Conservation (phyloP, 1,139 yeast species). For the Hanseniaspora uvarum region DNA sequence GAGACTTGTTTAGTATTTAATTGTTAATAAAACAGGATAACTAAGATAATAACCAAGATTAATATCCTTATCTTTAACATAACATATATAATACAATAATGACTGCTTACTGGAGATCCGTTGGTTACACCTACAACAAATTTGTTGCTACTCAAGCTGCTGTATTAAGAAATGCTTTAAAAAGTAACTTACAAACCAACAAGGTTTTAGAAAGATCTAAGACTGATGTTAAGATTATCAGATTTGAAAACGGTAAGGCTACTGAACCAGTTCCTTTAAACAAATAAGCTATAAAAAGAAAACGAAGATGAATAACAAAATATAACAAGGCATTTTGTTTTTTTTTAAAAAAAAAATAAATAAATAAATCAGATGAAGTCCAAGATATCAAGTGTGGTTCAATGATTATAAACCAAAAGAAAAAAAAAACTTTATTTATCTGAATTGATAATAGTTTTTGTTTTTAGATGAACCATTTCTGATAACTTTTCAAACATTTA, state of each 20-base stretch:
- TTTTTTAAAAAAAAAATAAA: neutral
- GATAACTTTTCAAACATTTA: neutral
- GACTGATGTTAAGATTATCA: slow-evolving; percentile 67
- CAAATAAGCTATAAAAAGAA: slow-evolving; percentile 20
- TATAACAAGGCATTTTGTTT: neutral
- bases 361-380: neutral
- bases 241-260: slow-evolving; percentile 52
- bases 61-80: neutral
- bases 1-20: too few species aligned
- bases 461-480: neutral
- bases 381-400: neutral
- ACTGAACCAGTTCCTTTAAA: slow-evolving; percentile 33
- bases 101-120: slow-evolving; percentile 70
- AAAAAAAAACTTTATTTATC: neutral
- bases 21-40: too few species aligned
- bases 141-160: slow-evolving; percentile 86
- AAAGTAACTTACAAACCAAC: slow-evolving; percentile 70
- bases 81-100: slow-evolving; percentile 28
- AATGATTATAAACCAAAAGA: neutral
- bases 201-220: slow-evolving; percentile 61
- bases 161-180: slow-evolving; percentile 78
- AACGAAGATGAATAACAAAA: neutral
- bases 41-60: neutral
- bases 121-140: slow-evolving; percentile 76
- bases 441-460: neutral